Conservation (phyloP, 106 monocot species). For the Hemerocallis citrina region DNA sequence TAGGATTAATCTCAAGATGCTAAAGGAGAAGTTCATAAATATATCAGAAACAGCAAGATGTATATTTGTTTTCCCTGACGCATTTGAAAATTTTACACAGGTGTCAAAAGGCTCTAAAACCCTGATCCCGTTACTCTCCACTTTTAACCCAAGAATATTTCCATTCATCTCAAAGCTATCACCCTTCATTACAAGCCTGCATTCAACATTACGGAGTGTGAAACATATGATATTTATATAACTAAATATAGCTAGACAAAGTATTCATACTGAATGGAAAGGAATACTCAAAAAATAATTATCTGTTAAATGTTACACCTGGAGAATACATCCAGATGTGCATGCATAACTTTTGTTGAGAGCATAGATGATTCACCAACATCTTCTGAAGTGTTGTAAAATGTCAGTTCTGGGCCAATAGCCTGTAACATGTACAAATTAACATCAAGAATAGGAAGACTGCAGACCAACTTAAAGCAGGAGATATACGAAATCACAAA, state of each 20-base stretch:
- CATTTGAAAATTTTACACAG: slow-evolving; percentile 64
- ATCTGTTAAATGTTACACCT: slow-evolving; percentile 29
- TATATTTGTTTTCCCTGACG: slow-evolving; percentile 63
- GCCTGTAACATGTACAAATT: slow-evolving; percentile 43
- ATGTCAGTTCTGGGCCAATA: slow-evolving; percentile 87
- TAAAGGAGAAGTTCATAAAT: slow-evolving; percentile 91
- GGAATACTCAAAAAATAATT: slow-evolving; percentile 2
- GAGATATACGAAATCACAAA: neutral
- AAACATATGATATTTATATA: too few species aligned
- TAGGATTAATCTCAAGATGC: slow-evolving; percentile 69
- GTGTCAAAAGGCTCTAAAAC: slow-evolving; percentile 91
- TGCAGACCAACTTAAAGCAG: neutral
- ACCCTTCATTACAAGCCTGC: slow-evolving; percentile 76
- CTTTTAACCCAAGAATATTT: slow-evolving; percentile 66
- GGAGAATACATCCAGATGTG: slow-evolving; percentile 76
- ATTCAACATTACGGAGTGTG: neutral
- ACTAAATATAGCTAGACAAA: too few species aligned
- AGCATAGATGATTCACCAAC: slow-evolving; percentile 46
- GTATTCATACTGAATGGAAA: neutral
- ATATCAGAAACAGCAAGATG: slow-evolving; percentile 69
- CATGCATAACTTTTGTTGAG: slow-evolving; percentile 79
- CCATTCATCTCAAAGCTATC: slow-evolving; percentile 66
- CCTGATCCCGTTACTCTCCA: slow-evolving; percentile 92
- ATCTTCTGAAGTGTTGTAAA: slow-evolving; percentile 72
- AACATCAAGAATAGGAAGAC: neutral